These are phyloP conservation scores for Lipomyces kockii DNA, from an alignment of 805 yeast genomes.

Conservation along the genomic window DNA sequence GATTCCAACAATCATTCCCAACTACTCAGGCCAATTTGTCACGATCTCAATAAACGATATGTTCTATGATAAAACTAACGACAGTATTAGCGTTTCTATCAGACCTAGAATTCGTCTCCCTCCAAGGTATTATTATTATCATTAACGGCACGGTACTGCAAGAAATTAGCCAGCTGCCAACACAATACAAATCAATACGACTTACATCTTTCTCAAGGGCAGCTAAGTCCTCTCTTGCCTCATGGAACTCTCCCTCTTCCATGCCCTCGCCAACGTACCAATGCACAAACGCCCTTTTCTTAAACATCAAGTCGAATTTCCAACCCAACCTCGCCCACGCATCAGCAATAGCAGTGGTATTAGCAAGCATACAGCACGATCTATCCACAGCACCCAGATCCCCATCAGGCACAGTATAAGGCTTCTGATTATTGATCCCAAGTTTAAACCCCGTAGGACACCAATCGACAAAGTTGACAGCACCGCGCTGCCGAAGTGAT, in stretches of 20 bases:
- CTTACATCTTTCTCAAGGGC: conserved; percentile 86
- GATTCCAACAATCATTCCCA: no score
- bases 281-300: conserved; percentile 98
- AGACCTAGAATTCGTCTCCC: not conserved
- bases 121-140: conserved; percentile 5
- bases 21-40: not conserved
- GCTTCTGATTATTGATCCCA: conserved; percentile 98
- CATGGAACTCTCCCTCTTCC: conserved; percentile 99
- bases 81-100: not conserved
- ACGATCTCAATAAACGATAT: not conserved
- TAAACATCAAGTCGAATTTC: conserved; percentile 96
- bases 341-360: conserved; percentile 98
- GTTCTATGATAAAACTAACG: not conserved
- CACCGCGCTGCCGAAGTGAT: conserved; percentile 88
- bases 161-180: not conserved
- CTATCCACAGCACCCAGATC: conserved; percentile 91
- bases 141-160: not conserved
- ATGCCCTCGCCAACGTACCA: conserved; percentile 99
- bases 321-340: conserved; percentile 98
- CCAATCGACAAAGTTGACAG: conserved; percentile 98
- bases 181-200: not conserved
- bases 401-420: conserved; percentile 85
- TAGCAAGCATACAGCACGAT: conserved; percentile 97
- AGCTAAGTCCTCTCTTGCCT: conserved; percentile 97
- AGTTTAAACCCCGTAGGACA: conserved; percentile 99